Evolutionary conservation across 352 stramenopile genomes (phyloP).

Genomic region (Pythium sukuiense): DNA sequence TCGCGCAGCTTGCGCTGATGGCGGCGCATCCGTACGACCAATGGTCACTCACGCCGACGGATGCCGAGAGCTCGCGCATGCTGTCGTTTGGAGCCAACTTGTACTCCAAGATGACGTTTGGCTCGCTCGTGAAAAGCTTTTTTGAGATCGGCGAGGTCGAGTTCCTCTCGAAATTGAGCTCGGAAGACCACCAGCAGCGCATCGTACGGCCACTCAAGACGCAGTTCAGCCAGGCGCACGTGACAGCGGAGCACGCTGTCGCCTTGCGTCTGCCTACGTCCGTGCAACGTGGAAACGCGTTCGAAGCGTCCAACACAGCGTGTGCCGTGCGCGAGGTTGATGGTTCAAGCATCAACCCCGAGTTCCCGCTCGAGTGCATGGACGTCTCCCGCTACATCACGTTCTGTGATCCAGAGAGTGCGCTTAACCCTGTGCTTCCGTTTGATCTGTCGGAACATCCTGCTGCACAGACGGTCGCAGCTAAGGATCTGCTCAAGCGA

Average conservation of each 20-base stretch:
- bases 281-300: slow-evolving; percentile 25
- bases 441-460: slow-evolving; percentile 93
- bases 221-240: slow-evolving; percentile 65
- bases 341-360: slow-evolving; percentile 52
- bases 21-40: slow-evolving; percentile 48
- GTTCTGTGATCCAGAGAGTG: slow-evolving; percentile 64
- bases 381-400: slow-evolving; percentile 71
- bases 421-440: slow-evolving; percentile 63
- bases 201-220: slow-evolving; percentile 60
- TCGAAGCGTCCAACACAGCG: slow-evolving; percentile 78
- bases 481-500: slow-evolving; percentile 92
- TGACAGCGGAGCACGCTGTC: slow-evolving; percentile 37
- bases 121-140: slow-evolving; percentile 80
- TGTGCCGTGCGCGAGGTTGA: slow-evolving; percentile 62
- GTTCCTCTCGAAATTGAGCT: slow-evolving; percentile 60
- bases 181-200: slow-evolving; percentile 46
- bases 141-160: slow-evolving; percentile 77
- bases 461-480: slow-evolving; percentile 91
- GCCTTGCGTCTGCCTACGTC: slow-evolving; percentile 5
- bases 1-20: slow-evolving; percentile 77
- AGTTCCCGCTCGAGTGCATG: slow-evolving; percentile 73
- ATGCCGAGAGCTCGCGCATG: slow-evolving; percentile 66
- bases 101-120: slow-evolving; percentile 80
- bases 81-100: slow-evolving; percentile 77
- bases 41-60: slow-evolving; percentile 65